phyloP scores from a whole-genome alignment of 2,329 filamentous ascomycete species.

The Apiospora kogelbergensis region DNA sequence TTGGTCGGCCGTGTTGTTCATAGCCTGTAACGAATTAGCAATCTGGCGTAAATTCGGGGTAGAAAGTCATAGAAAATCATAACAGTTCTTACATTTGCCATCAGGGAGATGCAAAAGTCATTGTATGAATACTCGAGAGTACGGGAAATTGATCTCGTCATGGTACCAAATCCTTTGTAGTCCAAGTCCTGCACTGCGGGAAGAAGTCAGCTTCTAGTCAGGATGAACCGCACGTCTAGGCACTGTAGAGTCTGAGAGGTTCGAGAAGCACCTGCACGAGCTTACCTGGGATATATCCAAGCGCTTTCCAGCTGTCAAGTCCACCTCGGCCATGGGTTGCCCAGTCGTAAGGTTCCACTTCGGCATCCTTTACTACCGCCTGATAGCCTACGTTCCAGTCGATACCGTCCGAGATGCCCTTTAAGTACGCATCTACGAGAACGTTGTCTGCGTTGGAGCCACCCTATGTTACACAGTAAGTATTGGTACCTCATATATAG shows the following conservation, averaged over 20 bases:
- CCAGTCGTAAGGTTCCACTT: constrained; percentile 71
- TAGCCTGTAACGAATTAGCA: constrained; percentile 20
- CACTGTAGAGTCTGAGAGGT: too few relatives aligned
- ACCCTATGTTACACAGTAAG: constrained; percentile 44
- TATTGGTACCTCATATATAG: background rate
- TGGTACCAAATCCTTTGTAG: constrained; percentile 62
- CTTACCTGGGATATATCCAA: constrained; percentile 64
- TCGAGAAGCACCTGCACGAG: background rate
- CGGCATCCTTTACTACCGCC: constrained; percentile 71
- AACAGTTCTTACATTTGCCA: constrained; percentile 44
- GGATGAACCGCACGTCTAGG: background rate
- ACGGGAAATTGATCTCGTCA: constrained; percentile 69
- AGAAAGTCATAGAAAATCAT: background rate
- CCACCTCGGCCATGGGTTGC: constrained; percentile 69
- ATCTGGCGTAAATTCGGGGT: too few relatives aligned
- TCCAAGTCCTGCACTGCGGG: constrained; percentile 55
- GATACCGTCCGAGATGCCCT: constrained; percentile 61
- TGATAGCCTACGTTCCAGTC: constrained; percentile 69
- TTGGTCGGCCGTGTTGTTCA: constrained; percentile 55
- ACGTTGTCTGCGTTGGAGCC: constrained; percentile 74
- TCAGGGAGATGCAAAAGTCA: constrained; percentile 67
- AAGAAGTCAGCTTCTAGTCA: constrained; percentile 20
- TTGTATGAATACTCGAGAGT: constrained; percentile 80
- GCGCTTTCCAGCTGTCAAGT: constrained; percentile 67
- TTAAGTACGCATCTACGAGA: constrained; percentile 66